Evolutionary conservation across 805 yeast species (phyloP).

Genomic region (Lipomyces sp.): DNA sequence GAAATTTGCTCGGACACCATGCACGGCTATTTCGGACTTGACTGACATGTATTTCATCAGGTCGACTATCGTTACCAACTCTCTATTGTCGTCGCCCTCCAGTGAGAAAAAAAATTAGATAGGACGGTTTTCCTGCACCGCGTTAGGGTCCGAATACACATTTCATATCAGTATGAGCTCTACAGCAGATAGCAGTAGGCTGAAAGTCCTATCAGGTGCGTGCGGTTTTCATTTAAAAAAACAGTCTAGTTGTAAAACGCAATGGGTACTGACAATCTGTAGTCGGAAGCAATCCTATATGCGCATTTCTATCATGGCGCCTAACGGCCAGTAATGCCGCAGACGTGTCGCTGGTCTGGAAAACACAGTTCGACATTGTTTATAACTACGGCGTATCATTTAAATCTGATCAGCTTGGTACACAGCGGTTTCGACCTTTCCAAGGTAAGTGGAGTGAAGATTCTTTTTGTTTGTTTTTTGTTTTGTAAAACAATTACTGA

Average conservation of each 20-base stretch:
- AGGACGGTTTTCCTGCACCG: no score
- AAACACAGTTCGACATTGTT: constrained; percentile 35
- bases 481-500: neutral
- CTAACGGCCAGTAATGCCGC: constrained; percentile 35
- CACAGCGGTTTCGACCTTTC: constrained; percentile 28
- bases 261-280: constrained; percentile 8
- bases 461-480: neutral
- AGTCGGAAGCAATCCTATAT: constrained; percentile 38
- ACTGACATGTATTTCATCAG: neutral
- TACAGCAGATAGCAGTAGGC: constrained; percentile 20
- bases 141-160: neutral
- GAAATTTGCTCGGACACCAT: neutral
- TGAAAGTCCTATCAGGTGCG: constrained; percentile 26
- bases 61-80: neutral
- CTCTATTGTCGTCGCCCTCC: neutral
- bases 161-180: neutral
- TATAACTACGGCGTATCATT: constrained; percentile 35
- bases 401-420: constrained; percentile 28
- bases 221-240: neutral
- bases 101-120: neutral
- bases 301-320: constrained; percentile 39
- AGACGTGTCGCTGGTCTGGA: constrained; percentile 37
- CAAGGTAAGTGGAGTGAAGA: constrained; percentile 13
- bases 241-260: neutral
- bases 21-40: neutral